Evolutionary conservation across 805 yeast species (phyloP).

Genomic region (Cephaloascus albidus): DNA sequence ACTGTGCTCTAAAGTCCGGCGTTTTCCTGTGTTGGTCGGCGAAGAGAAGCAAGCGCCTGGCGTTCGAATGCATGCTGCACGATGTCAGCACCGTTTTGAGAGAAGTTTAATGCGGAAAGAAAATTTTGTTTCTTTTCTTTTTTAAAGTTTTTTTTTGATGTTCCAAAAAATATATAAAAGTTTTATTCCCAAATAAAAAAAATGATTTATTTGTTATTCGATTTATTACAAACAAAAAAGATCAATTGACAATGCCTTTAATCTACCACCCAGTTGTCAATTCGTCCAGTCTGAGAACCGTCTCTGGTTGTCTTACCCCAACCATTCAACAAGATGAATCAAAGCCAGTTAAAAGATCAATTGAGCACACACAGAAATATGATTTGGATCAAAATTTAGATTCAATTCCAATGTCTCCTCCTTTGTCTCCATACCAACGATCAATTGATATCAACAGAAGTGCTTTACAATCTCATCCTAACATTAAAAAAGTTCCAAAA

Average conservation of each 20-base stretch:
- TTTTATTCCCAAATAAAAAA: no score
- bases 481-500: slow-evolving; percentile 1
- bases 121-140: slow-evolving; percentile 1
- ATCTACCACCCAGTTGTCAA: slow-evolving; percentile 24
- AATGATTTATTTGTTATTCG: slow-evolving; percentile 2
- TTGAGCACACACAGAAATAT: no score
- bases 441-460: not conserved
- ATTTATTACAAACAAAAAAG: not conserved
- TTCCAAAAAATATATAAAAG: not conserved
- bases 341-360: no score
- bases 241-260: no score
- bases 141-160: slow-evolving; percentile 1
- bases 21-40: no score
- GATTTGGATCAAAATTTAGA: no score
- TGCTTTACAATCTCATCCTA: not conserved
- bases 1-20: no score
- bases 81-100: no score
- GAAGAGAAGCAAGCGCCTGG: no score
- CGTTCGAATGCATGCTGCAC: no score
- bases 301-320: slow-evolving; percentile 22
- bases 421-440: slow-evolving; percentile 31
- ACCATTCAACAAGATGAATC: slow-evolving; percentile 7
- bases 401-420: slow-evolving; percentile 32
- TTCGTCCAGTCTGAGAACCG: slow-evolving; percentile 15
- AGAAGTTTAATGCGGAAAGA: not conserved